These are phyloP conservation scores for Colletotrichum theobromicola DNA, from an alignment of 2,329 filamentous ascomycete genomes.

Conservation along the genomic window DNA sequence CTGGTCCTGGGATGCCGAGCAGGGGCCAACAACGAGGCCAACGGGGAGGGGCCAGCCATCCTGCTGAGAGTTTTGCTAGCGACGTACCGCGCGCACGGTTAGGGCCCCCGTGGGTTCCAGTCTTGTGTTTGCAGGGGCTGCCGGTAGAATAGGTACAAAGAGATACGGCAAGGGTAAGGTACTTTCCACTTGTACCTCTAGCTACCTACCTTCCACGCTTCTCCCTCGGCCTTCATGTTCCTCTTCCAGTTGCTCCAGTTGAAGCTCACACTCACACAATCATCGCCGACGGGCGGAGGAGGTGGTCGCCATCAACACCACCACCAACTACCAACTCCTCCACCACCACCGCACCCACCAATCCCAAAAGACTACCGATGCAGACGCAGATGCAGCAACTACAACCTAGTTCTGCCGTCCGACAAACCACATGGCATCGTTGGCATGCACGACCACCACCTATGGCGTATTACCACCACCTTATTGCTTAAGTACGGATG, in stretches of 20 bases:
- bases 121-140: conserved; percentile 4
- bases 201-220: not conserved
- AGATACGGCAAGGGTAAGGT: not conserved
- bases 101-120: conserved; percentile 8
- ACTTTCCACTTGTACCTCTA: not conserved
- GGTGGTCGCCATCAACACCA: not conserved
- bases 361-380: not conserved
- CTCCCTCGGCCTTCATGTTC: not conserved
- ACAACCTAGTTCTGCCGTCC: not conserved
- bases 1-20: not conserved
- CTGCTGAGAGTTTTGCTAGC: not conserved
- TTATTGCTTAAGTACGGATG: not conserved
- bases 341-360: not conserved
- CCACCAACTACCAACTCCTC: not conserved
- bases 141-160: not conserved
- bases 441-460: not conserved
- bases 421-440: not conserved
- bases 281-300: not conserved
- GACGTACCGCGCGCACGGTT: conserved; percentile 34
- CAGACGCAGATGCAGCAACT: not conserved
- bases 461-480: not conserved
- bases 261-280: not conserved
- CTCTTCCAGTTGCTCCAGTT: not conserved
- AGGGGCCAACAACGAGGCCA: not conserved
- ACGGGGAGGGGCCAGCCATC: conserved; percentile 3